Base-by-base conservation (phyloP, 768 basidiomycete genomes). In the Amanita jacksonii region DNA sequence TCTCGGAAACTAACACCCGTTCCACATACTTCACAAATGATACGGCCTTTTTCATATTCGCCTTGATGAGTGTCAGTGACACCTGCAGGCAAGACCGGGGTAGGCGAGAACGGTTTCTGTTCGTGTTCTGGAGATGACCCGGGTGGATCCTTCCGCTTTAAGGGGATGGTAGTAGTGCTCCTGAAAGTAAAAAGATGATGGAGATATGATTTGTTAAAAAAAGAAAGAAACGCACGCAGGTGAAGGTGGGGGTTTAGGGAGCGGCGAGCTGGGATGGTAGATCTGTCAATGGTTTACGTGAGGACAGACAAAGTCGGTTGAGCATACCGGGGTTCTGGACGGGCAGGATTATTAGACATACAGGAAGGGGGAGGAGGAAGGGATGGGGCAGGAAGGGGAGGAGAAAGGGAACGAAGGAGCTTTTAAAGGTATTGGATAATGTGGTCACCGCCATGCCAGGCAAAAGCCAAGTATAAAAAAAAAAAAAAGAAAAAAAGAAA, bases 1-100 rank as follows among this genome's bases (percentile, higher is more conserved):
- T 85, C 81, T 18, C 81, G 69, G 59, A 85, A 81, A 3, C 80
- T 75, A 41, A 87, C 73, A 9, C 68, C 64, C 18, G 68, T 64
- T 8, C 75, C 72, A 53, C 85, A 87, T 6, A 66, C 63, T 48
- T 79, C 76, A 60, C 84, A 86, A 38, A 72, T 69, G 47, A 87
- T 74, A 39, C 70, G 73, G 15, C 81, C 42, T 36, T 43, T 43
- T 24, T 43, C 42, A 15, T 43, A 43, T 43, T 43, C 42, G 22
- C 42, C 42, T 23, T 43, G 42, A 35, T 43, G 42, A 0, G 42
- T 43, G 33, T 43, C 42, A 25, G 42, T 43, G 3, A 36, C 42
- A 16, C 42, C 42, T 12, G 33, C 42, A 20, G 42, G 42, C 42
- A 43, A 23, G 16, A 23, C 24, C 20, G 42, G 33, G 9, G 33